Conservation (phyloP, 768 basidiomycete genomes). For the Nevesoporus exiguus region DNA sequence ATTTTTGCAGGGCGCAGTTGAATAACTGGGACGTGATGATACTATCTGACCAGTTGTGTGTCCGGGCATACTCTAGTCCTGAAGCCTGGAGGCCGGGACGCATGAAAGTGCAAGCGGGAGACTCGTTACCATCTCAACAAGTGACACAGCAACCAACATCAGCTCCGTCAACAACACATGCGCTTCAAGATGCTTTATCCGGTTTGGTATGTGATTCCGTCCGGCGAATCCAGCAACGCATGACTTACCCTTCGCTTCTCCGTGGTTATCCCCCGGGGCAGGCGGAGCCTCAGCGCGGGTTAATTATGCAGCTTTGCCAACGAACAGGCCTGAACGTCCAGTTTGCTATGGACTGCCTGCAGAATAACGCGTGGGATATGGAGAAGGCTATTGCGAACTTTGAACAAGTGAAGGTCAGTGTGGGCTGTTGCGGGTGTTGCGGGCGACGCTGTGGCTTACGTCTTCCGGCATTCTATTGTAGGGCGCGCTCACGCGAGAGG, state of each 20-base stretch:
- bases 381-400: slow-evolving; percentile 81
- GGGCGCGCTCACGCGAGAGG: slow-evolving; percentile 51
- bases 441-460: slow-evolving; percentile 24
- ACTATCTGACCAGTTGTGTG: slow-evolving; percentile 81
- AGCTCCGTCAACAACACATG: slow-evolving; percentile 34
- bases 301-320: slow-evolving; percentile 67
- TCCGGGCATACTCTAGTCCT: slow-evolving; percentile 80
- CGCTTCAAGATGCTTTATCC: slow-evolving; percentile 49
- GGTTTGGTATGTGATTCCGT: slow-evolving; percentile 49
- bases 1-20: slow-evolving; percentile 56
- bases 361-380: slow-evolving; percentile 82
- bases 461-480: slow-evolving; percentile 26
- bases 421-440: slow-evolving; percentile 9
- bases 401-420: slow-evolving; percentile 80
- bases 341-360: slow-evolving; percentile 82
- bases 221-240: slow-evolving; percentile 5
- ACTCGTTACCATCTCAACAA: slow-evolving; percentile 20
- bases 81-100: slow-evolving; percentile 78
- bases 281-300: slow-evolving; percentile 67
- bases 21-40: slow-evolving; percentile 90
- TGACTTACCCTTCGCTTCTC: slow-evolving; percentile 11
- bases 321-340: slow-evolving; percentile 76
- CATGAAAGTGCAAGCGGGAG: slow-evolving; percentile 63
- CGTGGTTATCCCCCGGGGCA: slow-evolving; percentile 27
- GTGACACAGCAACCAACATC: slow-evolving; percentile 18